Evolutionary conservation across 805 yeast genomes (phyloP).

Genomic region (Metschnikowia peoriensis): DNA sequence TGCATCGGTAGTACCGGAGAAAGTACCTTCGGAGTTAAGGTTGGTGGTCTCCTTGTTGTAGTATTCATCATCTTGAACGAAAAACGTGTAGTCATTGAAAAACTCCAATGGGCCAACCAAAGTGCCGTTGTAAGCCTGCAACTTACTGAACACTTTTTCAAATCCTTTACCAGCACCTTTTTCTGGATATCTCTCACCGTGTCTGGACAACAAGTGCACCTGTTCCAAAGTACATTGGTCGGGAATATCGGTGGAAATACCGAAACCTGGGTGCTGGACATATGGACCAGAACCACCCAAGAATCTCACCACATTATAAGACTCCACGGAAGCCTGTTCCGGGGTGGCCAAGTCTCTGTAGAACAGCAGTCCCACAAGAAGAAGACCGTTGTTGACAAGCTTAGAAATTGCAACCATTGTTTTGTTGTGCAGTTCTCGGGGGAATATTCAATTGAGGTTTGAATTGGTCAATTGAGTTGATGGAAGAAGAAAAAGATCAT

Average conservation of each 20-base stretch:
- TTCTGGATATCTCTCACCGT: neutral
- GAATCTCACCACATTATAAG: neutral
- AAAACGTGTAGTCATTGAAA: neutral
- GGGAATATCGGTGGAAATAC: neutral
- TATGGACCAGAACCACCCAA: neutral
- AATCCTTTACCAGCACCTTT: neutral
- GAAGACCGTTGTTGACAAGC: neutral
- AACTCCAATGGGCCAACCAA: neutral
- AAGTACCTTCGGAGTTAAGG: constrained; percentile 42
- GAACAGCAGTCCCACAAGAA: neutral
- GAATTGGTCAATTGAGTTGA: no score
- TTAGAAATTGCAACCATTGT: neutral
- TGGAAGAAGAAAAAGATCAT: no score
- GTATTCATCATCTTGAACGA: neutral
- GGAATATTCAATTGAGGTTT: no score
- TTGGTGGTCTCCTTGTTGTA: neutral
- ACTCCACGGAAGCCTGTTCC: neutral
- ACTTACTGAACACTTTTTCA: neutral
- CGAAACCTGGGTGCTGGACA: neutral
- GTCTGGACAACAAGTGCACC: neutral
- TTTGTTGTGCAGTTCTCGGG: no score
- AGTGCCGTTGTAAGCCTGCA: neutral
- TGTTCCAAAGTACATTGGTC: neutral
- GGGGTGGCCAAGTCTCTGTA: neutral
- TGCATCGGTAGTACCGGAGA: constrained; percentile 51